A percentile compares a stretch with the other conserved stretches of the same genome.
phyloP scores from a whole-genome alignment of 148 eudicot genomes.

The Selenicereus undatus region DNA sequence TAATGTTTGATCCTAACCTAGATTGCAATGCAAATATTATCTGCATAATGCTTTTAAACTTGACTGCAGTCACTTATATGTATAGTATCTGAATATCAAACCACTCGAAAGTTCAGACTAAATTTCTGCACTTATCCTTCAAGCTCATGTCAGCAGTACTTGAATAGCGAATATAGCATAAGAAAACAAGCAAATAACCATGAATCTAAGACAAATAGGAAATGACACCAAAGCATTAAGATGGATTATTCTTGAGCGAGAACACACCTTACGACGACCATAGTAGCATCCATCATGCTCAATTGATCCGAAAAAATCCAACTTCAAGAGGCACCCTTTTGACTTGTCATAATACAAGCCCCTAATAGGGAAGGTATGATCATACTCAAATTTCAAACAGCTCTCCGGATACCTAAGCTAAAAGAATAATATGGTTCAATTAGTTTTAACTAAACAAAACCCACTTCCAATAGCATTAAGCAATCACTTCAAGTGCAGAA shows the following conservation, averaged over 20 bases:
- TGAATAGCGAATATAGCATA: neutral
- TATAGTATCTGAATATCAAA: neutral
- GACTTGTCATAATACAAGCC: constrained; percentile 88
- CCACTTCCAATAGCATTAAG: neutral
- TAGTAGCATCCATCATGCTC: constrained; percentile 94
- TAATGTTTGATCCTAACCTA: neutral
- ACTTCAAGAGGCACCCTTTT: constrained; percentile 90
- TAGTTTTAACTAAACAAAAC: constrained; percentile 1
- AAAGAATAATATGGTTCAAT: constrained; percentile 21
- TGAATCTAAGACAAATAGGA: neutral
- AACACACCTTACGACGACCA: constrained; percentile 83
- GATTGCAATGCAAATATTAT: too few species aligned
- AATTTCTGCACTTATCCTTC: neutral
- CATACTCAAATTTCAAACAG: constrained; percentile 85
- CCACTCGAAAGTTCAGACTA: neutral
- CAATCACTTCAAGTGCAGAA: neutral
- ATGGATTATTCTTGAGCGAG: constrained; percentile 1
- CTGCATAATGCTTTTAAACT: neutral
- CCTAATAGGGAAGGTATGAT: constrained; percentile 80
- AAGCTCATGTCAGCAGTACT: neutral
- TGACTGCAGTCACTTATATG: neutral
- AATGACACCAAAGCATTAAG: neutral
- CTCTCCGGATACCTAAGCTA: constrained; percentile 94
- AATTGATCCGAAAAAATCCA: constrained; percentile 97
- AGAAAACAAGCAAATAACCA: neutral